These are phyloP conservation scores for Paecilomyces sp. DNA, from an alignment of 2,329 filamentous ascomycete genomes.

Conservation along the genomic window DNA sequence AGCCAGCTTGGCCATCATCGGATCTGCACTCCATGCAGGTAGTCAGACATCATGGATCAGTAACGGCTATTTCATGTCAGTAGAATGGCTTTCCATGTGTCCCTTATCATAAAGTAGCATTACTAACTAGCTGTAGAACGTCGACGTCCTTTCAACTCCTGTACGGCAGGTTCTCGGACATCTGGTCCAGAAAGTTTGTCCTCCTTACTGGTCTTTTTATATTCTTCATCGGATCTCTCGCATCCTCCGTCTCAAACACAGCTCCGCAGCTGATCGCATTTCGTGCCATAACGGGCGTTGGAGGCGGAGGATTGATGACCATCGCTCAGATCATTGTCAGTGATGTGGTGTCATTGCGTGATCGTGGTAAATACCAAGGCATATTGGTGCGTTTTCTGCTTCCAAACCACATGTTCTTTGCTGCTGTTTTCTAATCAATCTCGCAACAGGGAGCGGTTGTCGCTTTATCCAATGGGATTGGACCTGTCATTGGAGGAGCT, in stretches of 20 bases:
- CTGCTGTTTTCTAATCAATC: slow-evolving; percentile 13
- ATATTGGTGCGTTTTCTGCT: neutral
- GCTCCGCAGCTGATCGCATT: slow-evolving; percentile 54
- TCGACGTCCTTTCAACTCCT: slow-evolving; percentile 60
- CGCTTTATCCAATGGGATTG: slow-evolving; percentile 48
- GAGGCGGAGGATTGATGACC: slow-evolving; percentile 53
- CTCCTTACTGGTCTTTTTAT: slow-evolving; percentile 48
- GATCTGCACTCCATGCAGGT: slow-evolving; percentile 43
- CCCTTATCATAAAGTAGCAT: slow-evolving; percentile 41
- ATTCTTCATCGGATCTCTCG: slow-evolving; percentile 50
- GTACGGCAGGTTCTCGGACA: slow-evolving; percentile 56
- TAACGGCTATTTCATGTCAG: slow-evolving; percentile 51
- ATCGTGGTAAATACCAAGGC: neutral
- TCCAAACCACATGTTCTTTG: neutral
- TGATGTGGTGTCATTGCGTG: slow-evolving; percentile 53
- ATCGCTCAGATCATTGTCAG: slow-evolving; percentile 55
- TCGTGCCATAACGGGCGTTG: slow-evolving; percentile 53
- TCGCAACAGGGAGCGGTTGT: slow-evolving; percentile 44
- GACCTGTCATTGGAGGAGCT: slow-evolving; percentile 48
- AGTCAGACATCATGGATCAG: slow-evolving; percentile 50
- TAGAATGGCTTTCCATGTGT: slow-evolving; percentile 65
- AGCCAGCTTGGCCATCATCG: slow-evolving; percentile 48
- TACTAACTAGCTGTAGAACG: slow-evolving; percentile 63
- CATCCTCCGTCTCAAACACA: slow-evolving; percentile 51
- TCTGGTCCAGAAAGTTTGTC: slow-evolving; percentile 53